phyloP scores from a whole-genome alignment of 352 stramenopile genomes.

The Globisporangium viniferum region DNA sequence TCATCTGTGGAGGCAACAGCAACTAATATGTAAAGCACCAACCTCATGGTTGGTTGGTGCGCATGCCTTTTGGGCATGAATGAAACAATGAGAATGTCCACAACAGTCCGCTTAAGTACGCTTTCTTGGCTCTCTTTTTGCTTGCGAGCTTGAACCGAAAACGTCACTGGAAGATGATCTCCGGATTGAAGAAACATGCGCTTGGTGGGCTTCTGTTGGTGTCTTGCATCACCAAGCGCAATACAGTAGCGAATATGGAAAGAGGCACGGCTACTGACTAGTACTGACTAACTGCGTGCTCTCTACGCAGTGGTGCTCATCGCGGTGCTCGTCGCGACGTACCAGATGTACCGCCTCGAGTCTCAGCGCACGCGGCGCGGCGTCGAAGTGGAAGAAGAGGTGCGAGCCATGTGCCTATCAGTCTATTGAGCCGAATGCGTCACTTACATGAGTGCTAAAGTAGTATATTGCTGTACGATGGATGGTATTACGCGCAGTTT shows the following conservation, averaged over 20 bases:
- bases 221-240: not conserved
- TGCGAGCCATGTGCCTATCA: constrained; percentile 8
- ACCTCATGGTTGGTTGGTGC: no score
- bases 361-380: constrained; percentile 28
- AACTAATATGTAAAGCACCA: not conserved
- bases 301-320: constrained; percentile 43
- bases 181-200: constrained; percentile 32
- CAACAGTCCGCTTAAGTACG: not conserved
- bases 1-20: no score
- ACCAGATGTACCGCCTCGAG: constrained; percentile 58
- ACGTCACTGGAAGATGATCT: constrained; percentile 1
- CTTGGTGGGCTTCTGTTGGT: constrained; percentile 18
- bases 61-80: no score
- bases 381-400: constrained; percentile 36
- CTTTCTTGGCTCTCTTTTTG: not conserved
- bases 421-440: not conserved
- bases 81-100: no score
- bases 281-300: not conserved
- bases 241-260: no score
- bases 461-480: not conserved
- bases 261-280: not conserved
- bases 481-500: constrained; percentile 31
- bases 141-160: not conserved
- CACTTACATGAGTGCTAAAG: not conserved
- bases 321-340: constrained; percentile 54